Evolutionary conservation across 192 early-diverging fungal species (phyloP), one percentile per base, ranked within the genome.

Genomic region (Entophlyctis luteolus): DNA sequence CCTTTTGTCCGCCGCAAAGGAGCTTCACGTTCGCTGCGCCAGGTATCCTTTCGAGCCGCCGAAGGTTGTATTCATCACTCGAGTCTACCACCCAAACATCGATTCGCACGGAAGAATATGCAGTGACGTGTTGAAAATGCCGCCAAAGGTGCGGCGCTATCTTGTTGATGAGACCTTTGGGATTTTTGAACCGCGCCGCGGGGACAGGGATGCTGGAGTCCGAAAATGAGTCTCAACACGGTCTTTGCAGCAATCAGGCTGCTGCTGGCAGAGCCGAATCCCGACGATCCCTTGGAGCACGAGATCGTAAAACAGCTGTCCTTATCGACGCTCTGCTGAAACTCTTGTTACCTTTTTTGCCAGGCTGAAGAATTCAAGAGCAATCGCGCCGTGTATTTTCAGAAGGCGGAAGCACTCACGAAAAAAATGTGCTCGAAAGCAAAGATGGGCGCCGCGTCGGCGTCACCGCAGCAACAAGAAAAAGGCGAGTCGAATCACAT

Each of bases 31-130:
- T 31, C 10, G 18, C 16, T 8, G 1, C 31, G 37, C 5, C 47
- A 69, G 67, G 33, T 69, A 69, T 31, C 67, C 67, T 2, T 69
- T 69, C 56, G 67, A 69, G n/a, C 56, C 67, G 1, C 67, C 67
- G 22, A 60, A 60, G 48, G 59, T 69, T 34, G 22, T 60, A 4
- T 69, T 69, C 67, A 50, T 28, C 49, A 69, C 67, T 2, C 42
- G 35, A 10, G 42, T 69, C 35, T 59, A 69, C 55, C 67, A 69
- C 32, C 67, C 67, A 58, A 69, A 69, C 27, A 69, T 69, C 31
- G 67, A 69, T 28, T 48, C 47, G 0, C 46, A 14, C 18, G 67
- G 67, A 1, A 23, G 67, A 0, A 69, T 69, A 10, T 69, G 67
- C 28, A 48, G 45, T 4, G 67, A 69, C 27, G 47, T 60, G 1